These are phyloP conservation scores for Nicotiana sylvestris DNA, from an alignment of 257 asterid genomes.

Conservation along the genomic window DNA sequence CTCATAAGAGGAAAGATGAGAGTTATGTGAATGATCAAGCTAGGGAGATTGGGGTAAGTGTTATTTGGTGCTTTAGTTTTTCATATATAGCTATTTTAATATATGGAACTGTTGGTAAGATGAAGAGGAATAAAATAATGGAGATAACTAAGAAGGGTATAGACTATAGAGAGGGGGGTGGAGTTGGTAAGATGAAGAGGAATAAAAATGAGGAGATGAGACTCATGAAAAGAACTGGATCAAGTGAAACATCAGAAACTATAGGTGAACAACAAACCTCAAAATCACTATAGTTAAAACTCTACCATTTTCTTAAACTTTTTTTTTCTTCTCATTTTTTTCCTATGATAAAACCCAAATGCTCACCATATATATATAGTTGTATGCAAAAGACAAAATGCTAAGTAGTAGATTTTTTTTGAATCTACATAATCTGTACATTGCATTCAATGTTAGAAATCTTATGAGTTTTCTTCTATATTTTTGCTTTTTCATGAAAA, in stretches of 20 bases:
- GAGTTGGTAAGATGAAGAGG: too few relatives aligned
- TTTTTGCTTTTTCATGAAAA: neutral
- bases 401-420: neutral
- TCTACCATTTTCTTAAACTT: neutral
- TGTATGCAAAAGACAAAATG: neutral
- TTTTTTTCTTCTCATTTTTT: neutral
- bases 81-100: too few relatives aligned
- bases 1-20: too few relatives aligned
- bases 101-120: too few relatives aligned
- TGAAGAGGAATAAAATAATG: too few relatives aligned
- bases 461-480: neutral
- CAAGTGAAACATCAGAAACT: neutral
- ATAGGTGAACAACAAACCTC: neutral
- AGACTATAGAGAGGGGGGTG: too few relatives aligned
- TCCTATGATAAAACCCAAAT: neutral
- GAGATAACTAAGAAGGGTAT: too few relatives aligned
- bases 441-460: neutral
- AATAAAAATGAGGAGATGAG: too few relatives aligned
- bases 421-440: neutral
- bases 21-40: too few relatives aligned
- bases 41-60: too few relatives aligned
- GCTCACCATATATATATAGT: neutral
- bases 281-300: neutral
- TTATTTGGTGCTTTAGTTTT: too few relatives aligned
- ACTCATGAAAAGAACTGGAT: neutral